Evolutionary conservation across 2,329 filamentous ascomycete genomes (phyloP).

Genomic region (Penicillium sp.): DNA sequence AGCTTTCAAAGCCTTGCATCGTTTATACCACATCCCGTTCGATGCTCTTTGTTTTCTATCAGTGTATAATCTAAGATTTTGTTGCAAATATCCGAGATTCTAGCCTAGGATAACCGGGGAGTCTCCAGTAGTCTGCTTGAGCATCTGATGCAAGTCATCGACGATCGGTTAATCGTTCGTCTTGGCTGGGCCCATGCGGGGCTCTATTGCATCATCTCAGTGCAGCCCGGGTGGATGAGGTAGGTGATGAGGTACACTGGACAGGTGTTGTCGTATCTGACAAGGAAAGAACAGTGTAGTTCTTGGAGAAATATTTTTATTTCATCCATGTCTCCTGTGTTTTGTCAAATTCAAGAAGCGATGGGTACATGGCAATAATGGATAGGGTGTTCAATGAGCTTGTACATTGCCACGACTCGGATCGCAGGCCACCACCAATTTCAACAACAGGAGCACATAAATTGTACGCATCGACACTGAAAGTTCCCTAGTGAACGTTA

Average conservation of each 20-base stretch:
- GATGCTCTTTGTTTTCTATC: not conserved
- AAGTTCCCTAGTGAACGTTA: too few species aligned
- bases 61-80: not conserved
- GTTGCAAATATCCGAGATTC: not conserved
- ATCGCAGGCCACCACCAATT: too few species aligned
- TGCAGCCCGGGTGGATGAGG: not conserved
- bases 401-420: too few species aligned
- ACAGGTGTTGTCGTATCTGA: too few species aligned
- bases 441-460: not conserved
- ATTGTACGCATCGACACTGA: too few species aligned
- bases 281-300: too few species aligned
- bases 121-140: not conserved
- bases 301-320: too few species aligned
- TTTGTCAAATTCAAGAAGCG: too few species aligned
- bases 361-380: too few species aligned
- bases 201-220: constrained; percentile 14
- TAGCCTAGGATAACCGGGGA: not conserved
- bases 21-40: constrained; percentile 14
- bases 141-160: constrained; percentile 18
- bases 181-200: constrained; percentile 25
- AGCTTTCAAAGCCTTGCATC: constrained; percentile 23
- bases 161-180: not conserved
- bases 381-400: too few species aligned
- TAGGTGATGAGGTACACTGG: too few species aligned
- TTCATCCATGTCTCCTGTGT: too few species aligned